A percentile compares a stretch with the other conserved stretches of the same genome.
Conservation (phyloP, 768 basidiomycete species). For the Psilocybe cyanescens region DNA sequence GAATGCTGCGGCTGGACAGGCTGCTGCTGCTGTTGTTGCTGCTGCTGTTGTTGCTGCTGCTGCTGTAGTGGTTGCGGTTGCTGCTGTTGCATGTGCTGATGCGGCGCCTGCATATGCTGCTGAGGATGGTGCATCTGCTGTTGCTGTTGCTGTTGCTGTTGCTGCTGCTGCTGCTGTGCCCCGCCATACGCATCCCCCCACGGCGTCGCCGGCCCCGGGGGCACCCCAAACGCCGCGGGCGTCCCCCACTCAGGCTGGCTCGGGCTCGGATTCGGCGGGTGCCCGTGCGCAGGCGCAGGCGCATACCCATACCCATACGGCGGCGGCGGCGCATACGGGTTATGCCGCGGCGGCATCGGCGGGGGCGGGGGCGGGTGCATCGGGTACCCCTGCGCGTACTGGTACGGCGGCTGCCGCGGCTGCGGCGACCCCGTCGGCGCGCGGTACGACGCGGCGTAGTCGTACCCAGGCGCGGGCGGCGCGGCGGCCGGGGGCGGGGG, state of each 20-base stretch:
- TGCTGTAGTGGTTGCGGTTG: slow-evolving; percentile 19
- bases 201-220: slow-evolving; percentile 8
- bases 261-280: slow-evolving; percentile 16
- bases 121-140: slow-evolving; percentile 23
- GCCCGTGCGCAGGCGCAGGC: slow-evolving; percentile 16
- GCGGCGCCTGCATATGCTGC: slow-evolving; percentile 15
- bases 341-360: slow-evolving; percentile 22
- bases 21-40: slow-evolving; percentile 16
- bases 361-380: slow-evolving; percentile 26
- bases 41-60: slow-evolving; percentile 20
- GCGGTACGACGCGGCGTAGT: slow-evolving; percentile 19
- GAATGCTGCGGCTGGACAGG: slow-evolving; percentile 2
- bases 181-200: slow-evolving; percentile 21
- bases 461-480: slow-evolving; percentile 14
- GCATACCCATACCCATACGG: slow-evolving; percentile 30
- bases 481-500: slow-evolving; percentile 19
- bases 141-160: slow-evolving; percentile 23
- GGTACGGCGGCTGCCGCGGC: slow-evolving; percentile 15
- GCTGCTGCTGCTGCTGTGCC: slow-evolving; percentile 15
- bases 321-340: slow-evolving; percentile 25
- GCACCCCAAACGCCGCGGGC: slow-evolving; percentile 18
- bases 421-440: slow-evolving; percentile 21
- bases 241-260: slow-evolving; percentile 25
- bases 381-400: slow-evolving; percentile 16
- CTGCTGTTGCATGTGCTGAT: slow-evolving; percentile 12